A percentile compares a stretch with the other conserved stretches of the same genome.
These are phyloP conservation scores for Psilocybe cubensis DNA, from an alignment of 768 basidiomycete genomes.

Conservation along the genomic window DNA sequence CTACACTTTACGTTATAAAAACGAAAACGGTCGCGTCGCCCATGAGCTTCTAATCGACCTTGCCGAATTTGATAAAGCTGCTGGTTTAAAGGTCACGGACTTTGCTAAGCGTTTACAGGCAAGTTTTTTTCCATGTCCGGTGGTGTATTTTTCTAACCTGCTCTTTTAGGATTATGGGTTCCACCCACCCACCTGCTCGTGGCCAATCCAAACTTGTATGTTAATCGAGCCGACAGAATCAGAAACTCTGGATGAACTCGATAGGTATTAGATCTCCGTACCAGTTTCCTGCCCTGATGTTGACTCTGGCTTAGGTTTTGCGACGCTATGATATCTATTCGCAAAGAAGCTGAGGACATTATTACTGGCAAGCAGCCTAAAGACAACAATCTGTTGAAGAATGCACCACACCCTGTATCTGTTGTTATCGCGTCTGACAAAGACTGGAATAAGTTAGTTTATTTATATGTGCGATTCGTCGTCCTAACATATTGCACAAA, in stretches of 20 bases:
- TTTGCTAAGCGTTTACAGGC: slow-evolving; percentile 96
- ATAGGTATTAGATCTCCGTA: slow-evolving; percentile 50
- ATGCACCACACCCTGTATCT: slow-evolving; percentile 90
- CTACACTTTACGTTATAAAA: slow-evolving; percentile 89
- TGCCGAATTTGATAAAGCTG: slow-evolving; percentile 90
- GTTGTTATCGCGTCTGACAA: slow-evolving; percentile 71
- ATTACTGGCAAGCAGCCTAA: slow-evolving; percentile 85
- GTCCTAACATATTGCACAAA: neutral
- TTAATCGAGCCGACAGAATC: slow-evolving; percentile 98
- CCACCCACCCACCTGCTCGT: slow-evolving; percentile 97
- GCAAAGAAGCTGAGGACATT: slow-evolving; percentile 88
- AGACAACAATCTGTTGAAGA: slow-evolving; percentile 91
- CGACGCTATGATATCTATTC: slow-evolving; percentile 97
- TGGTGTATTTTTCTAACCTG: neutral
- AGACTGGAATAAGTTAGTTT: slow-evolving; percentile 82
- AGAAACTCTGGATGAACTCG: slow-evolving; percentile 91
- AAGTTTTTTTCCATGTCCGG: slow-evolving; percentile 9
- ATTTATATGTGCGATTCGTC: neutral
- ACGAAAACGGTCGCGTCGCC: slow-evolving; percentile 89
- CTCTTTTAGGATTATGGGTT: slow-evolving; percentile 81
- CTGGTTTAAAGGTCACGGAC: slow-evolving; percentile 91
- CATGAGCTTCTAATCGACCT: slow-evolving; percentile 96
- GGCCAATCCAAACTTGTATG: slow-evolving; percentile 98
- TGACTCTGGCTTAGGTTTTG: slow-evolving; percentile 68
- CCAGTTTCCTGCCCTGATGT: neutral